A percentile compares a stretch with the other conserved stretches of the same genome.
Evolutionary conservation across 208 protist genomes (phyloP).

Genomic region (Wallacemonas sp.): DNA sequence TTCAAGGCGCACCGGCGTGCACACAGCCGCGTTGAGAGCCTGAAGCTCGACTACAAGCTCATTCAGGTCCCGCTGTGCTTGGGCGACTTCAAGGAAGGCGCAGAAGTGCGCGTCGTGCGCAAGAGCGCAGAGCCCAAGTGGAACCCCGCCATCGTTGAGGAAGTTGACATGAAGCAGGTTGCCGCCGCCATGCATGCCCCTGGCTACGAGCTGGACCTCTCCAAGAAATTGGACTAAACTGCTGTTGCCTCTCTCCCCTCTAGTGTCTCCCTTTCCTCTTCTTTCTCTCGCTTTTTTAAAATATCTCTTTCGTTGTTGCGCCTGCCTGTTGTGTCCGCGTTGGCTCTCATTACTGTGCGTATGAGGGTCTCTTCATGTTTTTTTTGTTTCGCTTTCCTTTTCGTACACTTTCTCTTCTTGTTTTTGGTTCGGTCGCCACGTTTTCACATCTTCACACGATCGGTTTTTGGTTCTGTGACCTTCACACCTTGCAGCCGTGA

Average conservation of each 20-base stretch:
- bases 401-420: too few relatives aligned
- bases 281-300: neutral
- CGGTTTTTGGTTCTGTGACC: too few relatives aligned
- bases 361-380: too few relatives aligned
- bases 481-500: too few relatives aligned
- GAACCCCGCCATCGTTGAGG: constrained; percentile 35
- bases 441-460: too few relatives aligned
- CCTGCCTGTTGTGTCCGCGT: too few relatives aligned
- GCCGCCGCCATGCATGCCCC: neutral
- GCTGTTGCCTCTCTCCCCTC: neutral
- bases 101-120: constrained; percentile 39
- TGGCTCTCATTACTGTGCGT: too few relatives aligned
- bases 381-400: too few relatives aligned
- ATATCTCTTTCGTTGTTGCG: too few relatives aligned
- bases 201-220: constrained; percentile 1
- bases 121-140: constrained; percentile 48
- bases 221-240: neutral
- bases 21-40: constrained; percentile 9
- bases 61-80: constrained; percentile 19
- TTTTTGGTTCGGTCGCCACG: too few relatives aligned
- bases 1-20: constrained; percentile 26
- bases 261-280: constrained; percentile 1
- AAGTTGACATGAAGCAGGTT: constrained; percentile 27
- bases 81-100: constrained; percentile 50
- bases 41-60: constrained; percentile 34